These are phyloP conservation scores for Apiospora rasikravindrae DNA, from an alignment of 2,329 filamentous ascomycete genomes.

Conservation along the genomic window DNA sequence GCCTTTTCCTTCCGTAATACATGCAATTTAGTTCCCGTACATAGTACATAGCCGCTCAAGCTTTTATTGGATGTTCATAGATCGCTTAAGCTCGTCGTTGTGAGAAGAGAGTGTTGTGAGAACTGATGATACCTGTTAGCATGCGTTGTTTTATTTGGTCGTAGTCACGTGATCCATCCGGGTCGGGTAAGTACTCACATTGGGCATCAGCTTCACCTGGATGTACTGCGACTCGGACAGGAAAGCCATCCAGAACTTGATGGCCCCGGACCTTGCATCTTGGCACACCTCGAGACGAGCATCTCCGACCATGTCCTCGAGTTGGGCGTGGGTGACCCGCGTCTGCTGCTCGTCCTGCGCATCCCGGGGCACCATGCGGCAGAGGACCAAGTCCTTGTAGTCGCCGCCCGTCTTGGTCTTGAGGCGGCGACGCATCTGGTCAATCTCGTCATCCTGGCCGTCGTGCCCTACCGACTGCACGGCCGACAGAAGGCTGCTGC, in stretches of 20 bases:
- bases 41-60: background rate
- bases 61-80: background rate
- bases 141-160: background rate
- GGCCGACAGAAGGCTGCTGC: background rate
- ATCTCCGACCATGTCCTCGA: background rate
- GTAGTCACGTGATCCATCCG: background rate
- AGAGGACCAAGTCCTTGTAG: conserved; percentile 6
- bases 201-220: conserved; percentile 5
- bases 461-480: background rate
- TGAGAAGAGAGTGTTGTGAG: conserved; percentile 8
- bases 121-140: background rate
- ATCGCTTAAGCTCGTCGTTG: background rate
- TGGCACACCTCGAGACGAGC: background rate
- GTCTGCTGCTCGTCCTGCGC: conserved; percentile 10
- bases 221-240: conserved; percentile 6
- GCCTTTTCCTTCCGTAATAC: background rate
- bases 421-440: background rate
- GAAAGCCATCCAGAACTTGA: conserved; percentile 3
- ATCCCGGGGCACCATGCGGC: background rate
- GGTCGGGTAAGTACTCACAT: background rate
- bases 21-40: background rate
- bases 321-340: background rate
- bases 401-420: background rate
- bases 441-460: background rate
- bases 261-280: background rate